These are phyloP conservation scores for Cajanus cajan DNA, from an alignment of 306 rosid species.

Conservation along the genomic window DNA sequence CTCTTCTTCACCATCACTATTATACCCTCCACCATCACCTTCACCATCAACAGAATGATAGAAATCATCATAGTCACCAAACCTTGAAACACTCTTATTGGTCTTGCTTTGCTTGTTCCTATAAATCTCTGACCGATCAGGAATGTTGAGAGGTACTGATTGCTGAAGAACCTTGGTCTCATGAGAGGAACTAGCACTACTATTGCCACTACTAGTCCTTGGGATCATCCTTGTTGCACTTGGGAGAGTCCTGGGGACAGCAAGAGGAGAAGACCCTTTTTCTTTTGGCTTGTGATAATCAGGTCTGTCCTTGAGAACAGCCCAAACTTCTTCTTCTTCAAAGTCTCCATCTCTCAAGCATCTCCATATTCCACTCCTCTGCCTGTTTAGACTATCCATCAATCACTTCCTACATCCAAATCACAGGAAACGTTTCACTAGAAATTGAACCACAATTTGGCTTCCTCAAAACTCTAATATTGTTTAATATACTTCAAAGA, in stretches of 20 bases:
- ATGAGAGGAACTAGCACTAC: constrained; percentile 40
- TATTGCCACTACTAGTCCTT: constrained; percentile 37
- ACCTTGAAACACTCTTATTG: constrained; percentile 36
- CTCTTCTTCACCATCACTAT: constrained; percentile 34
- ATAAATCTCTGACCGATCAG: constrained; percentile 66
- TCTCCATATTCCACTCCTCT: constrained; percentile 73
- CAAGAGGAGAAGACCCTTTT: constrained; percentile 28
- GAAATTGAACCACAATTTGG: neutral
- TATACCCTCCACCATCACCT: constrained; percentile 24
- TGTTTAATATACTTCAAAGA: neutral
- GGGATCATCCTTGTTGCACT: constrained; percentile 66
- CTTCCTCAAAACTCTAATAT: constrained; percentile 15
- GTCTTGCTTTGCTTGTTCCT: constrained; percentile 39
- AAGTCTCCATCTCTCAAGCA: constrained; percentile 81
- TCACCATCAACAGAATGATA: constrained; percentile 11
- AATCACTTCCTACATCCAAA: constrained; percentile 42
- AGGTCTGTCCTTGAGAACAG: constrained; percentile 48
- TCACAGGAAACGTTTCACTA: neutral
- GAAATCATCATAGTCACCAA: constrained; percentile 31
- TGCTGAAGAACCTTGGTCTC: constrained; percentile 51
- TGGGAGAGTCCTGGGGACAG: constrained; percentile 43
- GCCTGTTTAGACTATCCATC: constrained; percentile 63
- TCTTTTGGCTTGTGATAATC: constrained; percentile 25
- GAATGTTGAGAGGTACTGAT: constrained; percentile 80
- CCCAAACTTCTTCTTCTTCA: constrained; percentile 87